Percentiles rank a stretch among this genome's conserved stretches.
These are phyloP conservation scores for Aspergillaceae sp. DNA, from an alignment of 2,329 filamentous ascomycete species.

Conservation along the genomic window DNA sequence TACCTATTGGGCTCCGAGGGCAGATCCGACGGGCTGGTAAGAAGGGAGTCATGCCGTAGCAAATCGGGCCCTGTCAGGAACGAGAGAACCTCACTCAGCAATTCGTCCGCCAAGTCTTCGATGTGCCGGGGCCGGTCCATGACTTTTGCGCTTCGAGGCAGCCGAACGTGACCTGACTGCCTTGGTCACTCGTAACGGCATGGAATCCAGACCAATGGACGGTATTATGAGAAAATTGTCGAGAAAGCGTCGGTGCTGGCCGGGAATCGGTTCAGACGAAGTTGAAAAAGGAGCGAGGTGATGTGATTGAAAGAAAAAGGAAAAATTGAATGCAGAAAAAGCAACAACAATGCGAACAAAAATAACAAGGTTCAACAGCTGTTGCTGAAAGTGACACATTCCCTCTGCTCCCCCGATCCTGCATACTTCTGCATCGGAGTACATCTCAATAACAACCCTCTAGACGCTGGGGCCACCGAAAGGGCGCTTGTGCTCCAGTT, in stretches of 20 bases:
- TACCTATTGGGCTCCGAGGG: constrained; percentile 6
- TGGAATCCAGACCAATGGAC: constrained; percentile 16
- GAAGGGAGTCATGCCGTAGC: constrained; percentile 7
- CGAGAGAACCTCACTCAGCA: constrained; percentile 26
- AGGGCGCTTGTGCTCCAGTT: constrained; percentile 15
- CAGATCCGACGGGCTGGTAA: constrained; percentile 3
- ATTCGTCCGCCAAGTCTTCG: constrained; percentile 28
- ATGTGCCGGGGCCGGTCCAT: constrained; percentile 27
- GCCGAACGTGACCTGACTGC: constrained; percentile 24
- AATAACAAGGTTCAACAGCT: constrained; percentile 3
- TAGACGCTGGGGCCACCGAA: constrained; percentile 12
- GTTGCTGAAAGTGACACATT: constrained; percentile 17
- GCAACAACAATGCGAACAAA: constrained; percentile 1
- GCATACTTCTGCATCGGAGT: not conserved
- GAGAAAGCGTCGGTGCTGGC: too few species aligned
- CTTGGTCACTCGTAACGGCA: constrained; percentile 21
- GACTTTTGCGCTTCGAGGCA: constrained; percentile 20
- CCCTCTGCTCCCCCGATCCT: constrained; percentile 3
- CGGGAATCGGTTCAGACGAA: not conserved
- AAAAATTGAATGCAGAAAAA: constrained; percentile 3
- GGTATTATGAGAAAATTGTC: not conserved
- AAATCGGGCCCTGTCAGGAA: constrained; percentile 19
- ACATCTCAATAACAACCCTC: constrained; percentile 4
- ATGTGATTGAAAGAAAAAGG: constrained; percentile 8
- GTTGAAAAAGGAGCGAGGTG: constrained; percentile 2